Conservation (phyloP, 1,284 basidiomycete species). For the Ustilago xerochloae region DNA sequence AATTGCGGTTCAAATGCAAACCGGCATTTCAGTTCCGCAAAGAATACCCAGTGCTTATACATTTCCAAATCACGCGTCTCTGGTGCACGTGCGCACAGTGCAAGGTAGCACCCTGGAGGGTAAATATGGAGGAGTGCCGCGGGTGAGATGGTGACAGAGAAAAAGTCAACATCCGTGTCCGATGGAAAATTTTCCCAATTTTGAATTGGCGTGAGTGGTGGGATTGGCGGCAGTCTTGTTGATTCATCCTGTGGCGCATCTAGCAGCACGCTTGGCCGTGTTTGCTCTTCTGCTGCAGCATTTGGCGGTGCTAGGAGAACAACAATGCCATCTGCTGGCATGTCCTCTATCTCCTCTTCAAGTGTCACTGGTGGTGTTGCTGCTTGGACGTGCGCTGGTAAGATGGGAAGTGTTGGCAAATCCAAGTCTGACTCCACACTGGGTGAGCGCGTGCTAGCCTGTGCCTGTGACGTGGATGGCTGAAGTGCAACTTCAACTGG, state of each 20-base stretch:
- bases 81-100: neutral
- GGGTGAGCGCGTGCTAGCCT: neutral
- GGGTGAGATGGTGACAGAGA: constrained; percentile 5
- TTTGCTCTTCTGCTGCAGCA: neutral
- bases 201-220: neutral
- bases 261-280: neutral
- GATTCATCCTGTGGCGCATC: neutral
- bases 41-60: constrained; percentile 12
- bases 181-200: neutral
- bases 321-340: constrained; percentile 2
- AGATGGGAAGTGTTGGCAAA: neutral
- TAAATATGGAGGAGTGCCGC: neutral
- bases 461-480: too few species aligned
- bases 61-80: neutral
- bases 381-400: too few species aligned
- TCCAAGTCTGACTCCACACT: neutral
- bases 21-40: constrained; percentile 6
- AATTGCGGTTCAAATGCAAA: neutral
- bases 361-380: neutral
- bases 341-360: neutral
- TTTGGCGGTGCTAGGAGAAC: neutral
- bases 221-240: neutral
- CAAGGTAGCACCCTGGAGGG: neutral
- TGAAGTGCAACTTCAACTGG: too few species aligned
- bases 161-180: constrained; percentile 13